Evolutionary conservation across 2,329 filamentous ascomycete species (phyloP).

Genomic region (Colletotrichum coccodes): DNA sequence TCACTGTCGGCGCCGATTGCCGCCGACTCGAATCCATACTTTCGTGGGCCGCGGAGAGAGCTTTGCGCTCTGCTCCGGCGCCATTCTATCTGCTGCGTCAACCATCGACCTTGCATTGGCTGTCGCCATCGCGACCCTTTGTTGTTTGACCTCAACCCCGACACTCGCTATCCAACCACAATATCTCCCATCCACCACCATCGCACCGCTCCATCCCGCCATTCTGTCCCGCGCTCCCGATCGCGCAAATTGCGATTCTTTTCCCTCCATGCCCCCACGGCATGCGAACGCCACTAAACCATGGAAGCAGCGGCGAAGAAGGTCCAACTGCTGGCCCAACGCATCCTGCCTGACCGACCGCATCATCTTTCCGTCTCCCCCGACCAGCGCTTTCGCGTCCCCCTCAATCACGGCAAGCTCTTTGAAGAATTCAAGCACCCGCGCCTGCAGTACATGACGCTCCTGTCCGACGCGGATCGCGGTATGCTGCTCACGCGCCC

Average conservation of each 20-base stretch:
- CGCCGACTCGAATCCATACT: conserved; percentile 14
- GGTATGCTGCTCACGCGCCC: conserved; percentile 66
- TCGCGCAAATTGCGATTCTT: conserved; percentile 20
- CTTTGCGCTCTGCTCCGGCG: conserved; percentile 39
- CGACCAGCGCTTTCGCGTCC: conserved; percentile 57
- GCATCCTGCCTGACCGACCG: conserved; percentile 61
- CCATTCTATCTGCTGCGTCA: conserved; percentile 24
- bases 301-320: conserved; percentile 70
- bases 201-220: conserved; percentile 4
- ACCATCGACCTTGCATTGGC: conserved; percentile 18
- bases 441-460: conserved; percentile 66
- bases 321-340: conserved; percentile 63
- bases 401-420: conserved; percentile 50
- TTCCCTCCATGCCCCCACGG: conserved; percentile 31
- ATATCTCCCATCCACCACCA: conserved; percentile 8
- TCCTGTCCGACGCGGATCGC: conserved; percentile 66
- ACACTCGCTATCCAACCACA: conserved; percentile 20
- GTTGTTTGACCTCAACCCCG: conserved; percentile 20
- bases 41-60: conserved; percentile 38
- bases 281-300: conserved; percentile 47
- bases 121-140: conserved; percentile 30
- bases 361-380: conserved; percentile 63
- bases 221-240: conserved; percentile 4
- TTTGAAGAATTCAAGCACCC: conserved; percentile 61
- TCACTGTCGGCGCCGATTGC: conserved; percentile 25